Base-by-base conservation (phyloP, 2,329 filamentous ascomycete genomes). In the Dactylellina sp. region DNA sequence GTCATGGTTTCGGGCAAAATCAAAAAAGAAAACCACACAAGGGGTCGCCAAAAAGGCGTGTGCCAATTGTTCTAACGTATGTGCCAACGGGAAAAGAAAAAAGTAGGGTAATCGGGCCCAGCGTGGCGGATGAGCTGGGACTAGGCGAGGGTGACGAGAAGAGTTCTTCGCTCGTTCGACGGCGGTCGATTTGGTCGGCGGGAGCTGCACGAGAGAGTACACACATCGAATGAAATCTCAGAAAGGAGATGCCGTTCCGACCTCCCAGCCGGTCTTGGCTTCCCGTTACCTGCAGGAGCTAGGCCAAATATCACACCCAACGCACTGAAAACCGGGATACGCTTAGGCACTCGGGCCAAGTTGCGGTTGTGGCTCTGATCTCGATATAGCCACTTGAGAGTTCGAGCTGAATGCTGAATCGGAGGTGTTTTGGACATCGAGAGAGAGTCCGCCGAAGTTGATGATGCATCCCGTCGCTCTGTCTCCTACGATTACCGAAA, bases 211-310 rank as follows among this genome's bases (percentile, higher is more conserved):
- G 47, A 44, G 37, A 39, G 55, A 32, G 37, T 59, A 9, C 28
- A 57, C 37, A 25, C 49, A 56, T 47, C 39, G 60, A 72, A 72
- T 63, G 59, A 59, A 47, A 71, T 44, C 20, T 35, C 9, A 37
- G 59, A 72, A 72, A 72, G 66, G 66, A 72, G 66, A 72, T 72
- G 59, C 66, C 66, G 66, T 53, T 59, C 66, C 66, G 59, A 50
- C 16, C 40, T 18, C 60, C 44, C 53, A 64, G 66, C 52, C 60
- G 59, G 52, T 25, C 66, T 72, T 64, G 66, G 66, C 66, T 56
- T 55, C 37, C 40, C 60, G 65, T 39, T 4, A 9, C 28, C 28
- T 9, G 28, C 28, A 32, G 57, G 49, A 62, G 59, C 56, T 37
- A 55, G 20, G 28, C 35, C 49, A 22, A 40, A 63, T 62, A 39